Evolutionary conservation across 805 yeast genomes (phyloP), one percentile per base, ranked within the genome.

Genomic region (Saturnispora gosingensis): DNA sequence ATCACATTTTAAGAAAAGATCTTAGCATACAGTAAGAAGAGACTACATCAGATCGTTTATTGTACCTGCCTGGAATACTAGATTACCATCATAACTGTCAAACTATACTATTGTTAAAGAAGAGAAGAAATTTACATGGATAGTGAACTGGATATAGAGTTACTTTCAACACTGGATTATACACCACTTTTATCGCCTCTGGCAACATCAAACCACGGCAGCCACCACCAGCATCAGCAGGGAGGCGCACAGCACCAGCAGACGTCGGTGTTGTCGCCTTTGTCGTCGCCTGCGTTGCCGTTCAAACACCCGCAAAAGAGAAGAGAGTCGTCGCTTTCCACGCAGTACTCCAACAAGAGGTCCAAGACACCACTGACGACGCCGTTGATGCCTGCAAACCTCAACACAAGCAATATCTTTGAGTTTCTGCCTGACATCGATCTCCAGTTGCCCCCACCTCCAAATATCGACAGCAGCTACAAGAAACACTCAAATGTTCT

Each of bases 171-270:
- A 54, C 78, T 78, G 47, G 78, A 78, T 5, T 85, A 83, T 66
- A 85, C 93, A 1, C 93, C 95, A 0, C 71, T 85, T 54, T 78
- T 83, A 1, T 83, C 90, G 2, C 95, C 95, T 0, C 82, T 85
- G 25, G 25, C 20, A 10, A 45, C 32, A 32, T 43, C 35, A n/a
- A 42, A 38, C 20, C 20, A 18, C 11, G 15, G 22, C 11, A 18
- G 34, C 11, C 10, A 39, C 32, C 13, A 28, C n/a, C 42, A 40
- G n/a, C 34, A 32, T 15, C 51, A 25, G 42, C 46, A 25, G 59
- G 55, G 42, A 56, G 59, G 35, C 10, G 10, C 40, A 38, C 13
- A 28, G 25, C 35, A 42, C 4, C 46, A 24, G 24, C 51, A 25
- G 34, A 57, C 60, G 49, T 51, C 57, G 2, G 63, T 66, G 5